These are phyloP conservation scores for Coemansia sp. DNA, from an alignment of 192 early-diverging fungal species.

Conservation along the genomic window DNA sequence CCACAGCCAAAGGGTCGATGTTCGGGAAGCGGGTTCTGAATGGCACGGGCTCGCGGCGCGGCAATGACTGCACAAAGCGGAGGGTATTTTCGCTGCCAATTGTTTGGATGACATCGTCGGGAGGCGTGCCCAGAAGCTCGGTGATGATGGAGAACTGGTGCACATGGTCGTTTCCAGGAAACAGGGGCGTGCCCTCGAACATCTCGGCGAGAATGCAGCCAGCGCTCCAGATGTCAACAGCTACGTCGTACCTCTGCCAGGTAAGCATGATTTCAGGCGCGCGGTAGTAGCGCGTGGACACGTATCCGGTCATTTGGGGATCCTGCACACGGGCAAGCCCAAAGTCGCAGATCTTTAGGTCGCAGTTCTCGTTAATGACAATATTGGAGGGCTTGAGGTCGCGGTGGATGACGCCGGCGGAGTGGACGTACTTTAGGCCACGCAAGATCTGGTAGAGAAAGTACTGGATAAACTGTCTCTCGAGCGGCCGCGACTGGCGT, in stretches of 20 bases:
- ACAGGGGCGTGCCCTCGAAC: constrained; percentile 92
- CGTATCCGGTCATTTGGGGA: constrained; percentile 97
- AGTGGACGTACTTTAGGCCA: constrained; percentile 92
- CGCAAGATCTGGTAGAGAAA: constrained; percentile 97
- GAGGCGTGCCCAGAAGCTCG: constrained; percentile 87
- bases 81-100: constrained; percentile 95
- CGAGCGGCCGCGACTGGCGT: constrained; percentile 83
- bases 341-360: constrained; percentile 98
- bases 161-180: constrained; percentile 93
- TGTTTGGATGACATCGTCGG: constrained; percentile 87
- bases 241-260: constrained; percentile 96
- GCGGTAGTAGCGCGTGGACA: constrained; percentile 95
- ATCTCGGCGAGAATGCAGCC: constrained; percentile 97
- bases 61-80: constrained; percentile 86
- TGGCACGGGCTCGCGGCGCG: constrained; percentile 74
- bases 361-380: constrained; percentile 96
- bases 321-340: constrained; percentile 93
- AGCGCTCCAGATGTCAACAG: constrained; percentile 93
- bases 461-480: constrained; percentile 96
- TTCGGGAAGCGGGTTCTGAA: constrained; percentile 80
- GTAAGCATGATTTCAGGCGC: constrained; percentile 99
- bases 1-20: constrained; percentile 76
- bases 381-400: constrained; percentile 97
- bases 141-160: constrained; percentile 96
- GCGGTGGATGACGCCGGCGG: constrained; percentile 92